Evolutionary conservation across 2,329 filamentous ascomycete species (phyloP).

Genomic region (Claviceps pusilla): DNA sequence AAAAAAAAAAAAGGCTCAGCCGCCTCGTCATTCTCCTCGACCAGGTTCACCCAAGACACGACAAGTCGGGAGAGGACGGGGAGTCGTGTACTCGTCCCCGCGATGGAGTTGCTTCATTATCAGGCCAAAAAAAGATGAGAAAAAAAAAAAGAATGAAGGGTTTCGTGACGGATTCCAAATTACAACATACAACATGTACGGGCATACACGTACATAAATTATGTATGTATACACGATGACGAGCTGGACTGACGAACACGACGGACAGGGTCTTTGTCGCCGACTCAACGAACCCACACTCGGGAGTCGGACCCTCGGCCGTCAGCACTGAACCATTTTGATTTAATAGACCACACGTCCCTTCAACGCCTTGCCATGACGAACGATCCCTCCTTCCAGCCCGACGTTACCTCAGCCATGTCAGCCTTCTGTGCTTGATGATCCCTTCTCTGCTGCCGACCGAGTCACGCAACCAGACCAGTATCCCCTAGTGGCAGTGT

Average conservation of each 20-base stretch:
- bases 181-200: too few species aligned
- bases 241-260: too few species aligned
- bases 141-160: neutral
- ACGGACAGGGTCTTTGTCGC: too few species aligned
- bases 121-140: neutral
- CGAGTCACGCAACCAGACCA: too few species aligned
- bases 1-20: neutral
- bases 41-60: neutral
- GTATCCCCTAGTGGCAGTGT: too few species aligned
- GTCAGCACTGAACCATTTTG: neutral
- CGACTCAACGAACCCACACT: neutral
- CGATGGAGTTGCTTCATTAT: neutral
- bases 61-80: neutral
- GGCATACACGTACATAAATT: neutral
- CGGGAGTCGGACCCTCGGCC: neutral
- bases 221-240: neutral
- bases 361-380: neutral
- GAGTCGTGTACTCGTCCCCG: neutral
- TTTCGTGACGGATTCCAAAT: neutral
- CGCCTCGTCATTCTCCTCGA: neutral
- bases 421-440: too few species aligned
- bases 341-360: neutral
- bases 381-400: neutral
- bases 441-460: too few species aligned
- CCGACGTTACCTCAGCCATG: too few species aligned